Evolutionary conservation across 1,139 yeast species (phyloP).

Genomic region (Yamadazyma diddensiae): DNA sequence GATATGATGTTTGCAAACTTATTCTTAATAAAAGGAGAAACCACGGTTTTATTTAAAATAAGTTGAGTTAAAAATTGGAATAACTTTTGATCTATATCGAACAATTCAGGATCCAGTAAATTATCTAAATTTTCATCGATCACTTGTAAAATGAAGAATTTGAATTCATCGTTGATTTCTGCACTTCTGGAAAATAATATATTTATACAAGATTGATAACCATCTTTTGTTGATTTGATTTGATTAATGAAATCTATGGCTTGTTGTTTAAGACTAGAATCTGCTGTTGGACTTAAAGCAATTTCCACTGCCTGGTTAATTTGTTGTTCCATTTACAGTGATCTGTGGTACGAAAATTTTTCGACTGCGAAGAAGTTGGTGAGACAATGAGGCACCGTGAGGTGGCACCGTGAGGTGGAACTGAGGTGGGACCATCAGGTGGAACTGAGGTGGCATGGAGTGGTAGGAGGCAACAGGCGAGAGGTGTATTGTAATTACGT

Average conservation of each 20-base stretch:
- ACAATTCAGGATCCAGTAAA: slow-evolving; percentile 46
- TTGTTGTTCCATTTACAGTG: slow-evolving; percentile 16
- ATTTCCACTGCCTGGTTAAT: slow-evolving; percentile 91
- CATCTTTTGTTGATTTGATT: slow-evolving; percentile 71
- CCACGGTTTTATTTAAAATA: slow-evolving; percentile 28
- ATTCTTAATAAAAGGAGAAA: slow-evolving; percentile 68
- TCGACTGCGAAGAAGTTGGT: neutral
- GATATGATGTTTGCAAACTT: slow-evolving; percentile 76
- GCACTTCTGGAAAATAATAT: slow-evolving; percentile 37
- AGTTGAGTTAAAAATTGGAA: slow-evolving; percentile 30
- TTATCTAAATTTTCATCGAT: slow-evolving; percentile 61
- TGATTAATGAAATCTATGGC: slow-evolving; percentile 80
- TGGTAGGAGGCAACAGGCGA: slow-evolving; percentile 1
- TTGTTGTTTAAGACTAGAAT: slow-evolving; percentile 67
- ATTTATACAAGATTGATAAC: slow-evolving; percentile 74
- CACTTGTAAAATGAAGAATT: slow-evolving; percentile 82
- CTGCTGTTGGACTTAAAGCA: slow-evolving; percentile 79
- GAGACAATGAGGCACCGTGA: neutral
- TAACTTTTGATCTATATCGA: slow-evolving; percentile 38
- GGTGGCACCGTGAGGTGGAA: neutral
- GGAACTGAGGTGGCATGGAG: neutral
- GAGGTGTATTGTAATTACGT: neutral
- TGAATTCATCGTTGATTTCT: slow-evolving; percentile 47
- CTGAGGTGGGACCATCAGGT: neutral
- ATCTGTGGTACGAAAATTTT: too few species aligned